Percentiles rank a stretch among this genome's conserved stretches.
Conservation (phyloP, 495 filamentous ascomycete species). For the Parathielavia hyrcaniae region DNA sequence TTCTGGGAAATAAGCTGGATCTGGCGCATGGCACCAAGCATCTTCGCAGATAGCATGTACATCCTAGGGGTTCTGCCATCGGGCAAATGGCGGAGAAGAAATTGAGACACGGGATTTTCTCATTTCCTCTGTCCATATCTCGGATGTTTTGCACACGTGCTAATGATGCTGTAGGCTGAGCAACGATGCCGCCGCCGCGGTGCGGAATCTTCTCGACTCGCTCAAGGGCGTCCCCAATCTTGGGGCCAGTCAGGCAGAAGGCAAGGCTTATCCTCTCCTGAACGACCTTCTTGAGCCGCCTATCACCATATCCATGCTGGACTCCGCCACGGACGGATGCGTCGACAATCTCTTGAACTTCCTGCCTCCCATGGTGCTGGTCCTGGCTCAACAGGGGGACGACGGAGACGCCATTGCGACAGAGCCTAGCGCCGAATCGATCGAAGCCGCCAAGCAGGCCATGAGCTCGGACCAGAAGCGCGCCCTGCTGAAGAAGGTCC, state of each 20-base stretch:
- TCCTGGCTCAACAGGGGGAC: slow-evolving; percentile 63
- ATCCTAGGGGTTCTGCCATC: slow-evolving; percentile 22
- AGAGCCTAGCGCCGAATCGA: slow-evolving; percentile 59
- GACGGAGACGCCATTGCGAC: slow-evolving; percentile 34
- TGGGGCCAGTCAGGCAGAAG: slow-evolving; percentile 41
- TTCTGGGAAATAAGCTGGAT: slow-evolving; percentile 11
- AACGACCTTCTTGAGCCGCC: slow-evolving; percentile 75
- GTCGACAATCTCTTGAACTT: slow-evolving; percentile 70
- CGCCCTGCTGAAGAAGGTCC: slow-evolving; percentile 68
- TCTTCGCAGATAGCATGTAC: slow-evolving; percentile 29
- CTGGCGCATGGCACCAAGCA: slow-evolving; percentile 16
- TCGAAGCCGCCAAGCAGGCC: slow-evolving; percentile 65
- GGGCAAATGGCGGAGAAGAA: slow-evolving; percentile 22
- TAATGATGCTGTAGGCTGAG: slow-evolving; percentile 39
- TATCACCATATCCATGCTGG: slow-evolving; percentile 69
- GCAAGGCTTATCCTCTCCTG: slow-evolving; percentile 72
- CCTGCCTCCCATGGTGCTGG: slow-evolving; percentile 61
- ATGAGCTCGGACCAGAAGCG: slow-evolving; percentile 73
- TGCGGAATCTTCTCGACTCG: slow-evolving; percentile 84
- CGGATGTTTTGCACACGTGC: slow-evolving; percentile 18
- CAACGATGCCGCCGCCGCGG: slow-evolving; percentile 54
- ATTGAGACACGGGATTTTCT: slow-evolving; percentile 18
- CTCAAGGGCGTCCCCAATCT: slow-evolving; percentile 54
- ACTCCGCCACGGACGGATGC: slow-evolving; percentile 54
- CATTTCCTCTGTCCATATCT: slow-evolving; percentile 1